Evolutionary conservation across 2,329 filamentous ascomycete species (phyloP).

Genomic region (Pseudocercospora eumusae): DNA sequence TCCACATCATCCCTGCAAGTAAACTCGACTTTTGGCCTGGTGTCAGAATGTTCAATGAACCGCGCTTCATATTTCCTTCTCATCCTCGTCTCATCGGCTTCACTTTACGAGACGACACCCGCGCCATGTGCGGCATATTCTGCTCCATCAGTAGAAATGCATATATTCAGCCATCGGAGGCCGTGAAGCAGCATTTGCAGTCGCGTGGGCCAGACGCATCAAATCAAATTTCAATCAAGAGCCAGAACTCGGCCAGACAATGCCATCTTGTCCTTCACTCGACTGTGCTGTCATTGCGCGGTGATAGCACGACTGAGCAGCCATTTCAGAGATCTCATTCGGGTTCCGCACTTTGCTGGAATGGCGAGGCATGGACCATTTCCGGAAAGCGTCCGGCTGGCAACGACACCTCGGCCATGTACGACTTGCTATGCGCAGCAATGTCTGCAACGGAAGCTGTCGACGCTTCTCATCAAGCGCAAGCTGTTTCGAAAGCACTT

Average conservation of each 20-base stretch:
- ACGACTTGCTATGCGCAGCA: slow-evolving; percentile 54
- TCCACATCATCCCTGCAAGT: not conserved
- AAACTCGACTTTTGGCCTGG: not conserved
- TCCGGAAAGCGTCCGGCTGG: slow-evolving; percentile 59
- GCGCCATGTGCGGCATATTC: slow-evolving; percentile 42
- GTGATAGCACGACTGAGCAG: slow-evolving; percentile 68
- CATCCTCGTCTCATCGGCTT: not conserved
- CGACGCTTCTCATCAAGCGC: not conserved
- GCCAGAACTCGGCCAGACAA: not conserved
- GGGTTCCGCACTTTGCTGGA: slow-evolving; percentile 84
- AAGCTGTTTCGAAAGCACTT: slow-evolving; percentile 21
- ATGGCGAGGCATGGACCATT: slow-evolving; percentile 91
- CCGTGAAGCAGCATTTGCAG: slow-evolving; percentile 30
- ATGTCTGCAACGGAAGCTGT: not conserved
- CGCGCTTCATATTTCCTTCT: not conserved
- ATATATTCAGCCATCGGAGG: slow-evolving; percentile 27
- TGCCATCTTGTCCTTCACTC: slow-evolving; percentile 65
- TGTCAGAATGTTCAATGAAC: not conserved
- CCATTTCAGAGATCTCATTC: slow-evolving; percentile 64
- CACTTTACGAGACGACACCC: not conserved
- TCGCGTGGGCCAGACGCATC: slow-evolving; percentile 38
- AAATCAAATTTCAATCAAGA: slow-evolving; percentile 14
- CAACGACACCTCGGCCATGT: slow-evolving; percentile 77
- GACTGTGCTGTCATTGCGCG: slow-evolving; percentile 88
- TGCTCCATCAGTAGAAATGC: slow-evolving; percentile 35